Base-by-base conservation (phyloP, 441 rosid genomes). In the Adansonia rubrostipa region DNA sequence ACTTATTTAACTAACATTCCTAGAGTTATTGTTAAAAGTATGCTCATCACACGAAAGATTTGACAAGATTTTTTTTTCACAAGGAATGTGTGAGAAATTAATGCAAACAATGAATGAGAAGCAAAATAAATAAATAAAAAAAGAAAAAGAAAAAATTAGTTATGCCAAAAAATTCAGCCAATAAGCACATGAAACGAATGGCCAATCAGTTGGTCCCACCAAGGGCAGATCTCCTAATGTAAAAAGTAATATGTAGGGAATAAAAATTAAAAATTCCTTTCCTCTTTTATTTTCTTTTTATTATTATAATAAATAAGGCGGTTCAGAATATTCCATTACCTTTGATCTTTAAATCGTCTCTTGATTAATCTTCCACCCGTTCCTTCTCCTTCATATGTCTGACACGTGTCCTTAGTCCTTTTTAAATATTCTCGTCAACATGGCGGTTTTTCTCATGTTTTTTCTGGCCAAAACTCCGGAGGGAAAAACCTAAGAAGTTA, bases 221-320 rank as follows among this genome's bases (percentile, higher is more conserved):
- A 6, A 9, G 72, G 48, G 33, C 53, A 62, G 73, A 66, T 28
- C 33, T 28, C 33, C 33, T 1, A 28, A 28, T 1, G 33, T 28
- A 28, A 28, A 28, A 28, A 28, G 2, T 28, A 28, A 73, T 77
- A 63, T 72, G 9, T 11, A 56, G 77, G 60, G 74, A 58, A 66
- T 77, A 17, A 57, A 17, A 17, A 57, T 19, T 57, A 19, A 36
- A 36, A 36, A 36, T 36, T 36, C 40, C 40, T 36, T 57, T 57
- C 57, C 64, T 40, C 54, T 61, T 24, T 22, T 20, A 0, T 24
- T 22, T 22, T 24, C 5, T 10, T 61, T 50, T 63, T 44, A 28
- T 10, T 68, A 68, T 51, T 44, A 6, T 70, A 78, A 74, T 70
- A 78, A 78, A 78, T 78, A 77, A 0, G 40, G 63, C 81, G 79